phyloP scores from a whole-genome alignment of 1,284 basidiomycete genomes.

The Afroboletus lepidellus region DNA sequence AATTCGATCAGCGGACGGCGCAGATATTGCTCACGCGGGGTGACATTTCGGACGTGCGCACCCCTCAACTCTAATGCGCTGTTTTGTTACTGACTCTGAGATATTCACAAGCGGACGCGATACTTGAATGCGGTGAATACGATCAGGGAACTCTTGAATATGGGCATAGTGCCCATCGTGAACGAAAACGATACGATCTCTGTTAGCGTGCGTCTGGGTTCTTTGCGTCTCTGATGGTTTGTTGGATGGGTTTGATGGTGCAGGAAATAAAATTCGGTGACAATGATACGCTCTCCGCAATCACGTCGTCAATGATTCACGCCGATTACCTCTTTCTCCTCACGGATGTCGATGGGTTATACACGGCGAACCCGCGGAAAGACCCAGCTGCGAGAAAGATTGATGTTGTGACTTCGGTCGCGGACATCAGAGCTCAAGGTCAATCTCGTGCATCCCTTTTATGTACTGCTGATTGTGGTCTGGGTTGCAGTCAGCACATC shows the following conservation, averaged over 20 bases:
- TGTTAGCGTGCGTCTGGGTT: slow-evolving; percentile 70
- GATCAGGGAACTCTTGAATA: slow-evolving; percentile 80
- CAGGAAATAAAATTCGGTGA: slow-evolving; percentile 99
- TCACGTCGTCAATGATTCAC: slow-evolving; percentile 95
- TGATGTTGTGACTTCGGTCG: slow-evolving; percentile 80
- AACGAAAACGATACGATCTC: slow-evolving; percentile 98
- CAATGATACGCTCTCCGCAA: slow-evolving; percentile 97
- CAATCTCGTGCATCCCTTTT: background rate
- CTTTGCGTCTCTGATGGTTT: background rate
- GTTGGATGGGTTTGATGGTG: background rate
- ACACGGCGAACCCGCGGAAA: slow-evolving; percentile 92
- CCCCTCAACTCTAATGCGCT: background rate
- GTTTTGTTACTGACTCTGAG: slow-evolving; percentile 2
- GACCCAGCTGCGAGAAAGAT: slow-evolving; percentile 83
- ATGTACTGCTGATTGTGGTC: background rate
- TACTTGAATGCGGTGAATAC: slow-evolving; percentile 96
- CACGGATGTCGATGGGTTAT: slow-evolving; percentile 96
- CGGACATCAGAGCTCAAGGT: slow-evolving; percentile 82
- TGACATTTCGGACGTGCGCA: slow-evolving; percentile 93
- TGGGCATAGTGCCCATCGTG: slow-evolving; percentile 93
- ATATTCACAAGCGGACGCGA: slow-evolving; percentile 69
- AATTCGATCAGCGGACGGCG: slow-evolving; percentile 92
- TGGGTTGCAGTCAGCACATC: slow-evolving; percentile 74
- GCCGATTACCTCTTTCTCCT: slow-evolving; percentile 96
- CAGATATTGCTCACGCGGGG: slow-evolving; percentile 93